These are phyloP conservation scores for Fusarium oligoseptatum DNA, from an alignment of 2,329 filamentous ascomycete genomes.

Conservation along the genomic window DNA sequence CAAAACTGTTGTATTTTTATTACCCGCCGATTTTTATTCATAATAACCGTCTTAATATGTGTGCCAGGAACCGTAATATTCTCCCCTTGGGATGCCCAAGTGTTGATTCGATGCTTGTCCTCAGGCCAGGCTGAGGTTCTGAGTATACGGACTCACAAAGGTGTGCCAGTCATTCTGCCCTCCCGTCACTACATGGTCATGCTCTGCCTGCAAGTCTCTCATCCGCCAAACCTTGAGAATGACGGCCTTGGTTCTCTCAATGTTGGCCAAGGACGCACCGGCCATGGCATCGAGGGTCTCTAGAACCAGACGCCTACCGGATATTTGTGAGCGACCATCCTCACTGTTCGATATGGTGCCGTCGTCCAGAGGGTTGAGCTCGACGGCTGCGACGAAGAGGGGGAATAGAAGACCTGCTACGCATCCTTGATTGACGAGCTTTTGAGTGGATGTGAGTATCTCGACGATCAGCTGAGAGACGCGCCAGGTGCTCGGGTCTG, in stretches of 20 bases:
- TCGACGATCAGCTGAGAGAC: conserved; percentile 22
- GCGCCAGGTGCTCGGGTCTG: conserved; percentile 51
- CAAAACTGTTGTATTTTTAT: background rate
- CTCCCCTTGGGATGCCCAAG: background rate
- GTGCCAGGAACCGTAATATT: background rate
- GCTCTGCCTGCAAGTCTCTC: conserved; percentile 50
- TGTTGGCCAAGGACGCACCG: conserved; percentile 57
- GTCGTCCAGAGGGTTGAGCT: conserved; percentile 36
- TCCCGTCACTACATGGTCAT: background rate
- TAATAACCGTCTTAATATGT: background rate
- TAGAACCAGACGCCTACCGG: conserved; percentile 33
- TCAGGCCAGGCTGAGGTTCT: conserved; percentile 46
- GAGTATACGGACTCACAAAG: conserved; percentile 46
- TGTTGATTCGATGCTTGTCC: background rate
- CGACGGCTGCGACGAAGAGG: conserved; percentile 40
- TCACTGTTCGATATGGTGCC: conserved; percentile 5
- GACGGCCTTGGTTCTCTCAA: conserved; percentile 59
- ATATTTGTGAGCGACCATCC: background rate
- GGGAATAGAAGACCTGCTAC: conserved; percentile 38
- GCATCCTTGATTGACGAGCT: conserved; percentile 31
- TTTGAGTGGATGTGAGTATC: conserved; percentile 18
- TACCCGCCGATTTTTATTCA: background rate
- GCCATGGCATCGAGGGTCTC: conserved; percentile 52
- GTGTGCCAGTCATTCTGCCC: conserved; percentile 44
- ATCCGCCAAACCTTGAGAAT: conserved; percentile 62